Evolutionary conservation across 192 early-diverging fungal species (phyloP), one percentile per base, ranked within the genome.

Genomic region (Ambispora gerdemannii): DNA sequence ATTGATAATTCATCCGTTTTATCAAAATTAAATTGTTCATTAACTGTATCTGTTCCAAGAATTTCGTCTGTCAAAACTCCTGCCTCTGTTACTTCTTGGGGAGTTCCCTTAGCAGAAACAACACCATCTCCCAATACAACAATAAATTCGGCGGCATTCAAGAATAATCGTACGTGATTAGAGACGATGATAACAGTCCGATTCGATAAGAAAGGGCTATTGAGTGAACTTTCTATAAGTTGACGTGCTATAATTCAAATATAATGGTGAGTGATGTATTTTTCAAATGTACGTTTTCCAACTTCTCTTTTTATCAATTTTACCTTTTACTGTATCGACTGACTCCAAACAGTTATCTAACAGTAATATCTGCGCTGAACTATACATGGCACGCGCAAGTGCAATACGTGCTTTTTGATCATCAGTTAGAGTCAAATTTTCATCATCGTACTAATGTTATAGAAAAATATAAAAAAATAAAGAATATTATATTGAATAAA

Each of bases 281-380:
- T n/a, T n/a, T n/a, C n/a, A n/a, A n/a, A n/a, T n/a, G n/a, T n/a
- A n/a, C n/a, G n/a, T n/a, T n/a, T n/a, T n/a, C n/a, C n/a, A n/a
- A n/a, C n/a, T n/a, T n/a, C n/a, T n/a, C n/a, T n/a, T n/a, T n/a
- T n/a, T n/a, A n/a, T n/a, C n/a, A n/a, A n/a, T n/a, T n/a, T n/a
- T 34, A 70, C 68, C 68, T 60, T 82, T 90, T 6, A 85, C 76
- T 11, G 81, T 87, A 73, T 99, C 97, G 0, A 98, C 94, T 4
- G 95, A 95, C 1, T 90, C 91, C 27, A 97, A 82, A 49, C 87
- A 89, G 75, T 95, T 95, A 78, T 97, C 95, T 66, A 94, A 83
- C 2, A 96, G 63, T 28, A 96, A 72, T 35, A 82, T 82, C 4
- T 82, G 78, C 1, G 88, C 84, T n/a, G 79, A 64, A 35, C 81